Conservation (phyloP, 192 early-diverging fungal genomes). For the Entomortierella beljakovae region DNA sequence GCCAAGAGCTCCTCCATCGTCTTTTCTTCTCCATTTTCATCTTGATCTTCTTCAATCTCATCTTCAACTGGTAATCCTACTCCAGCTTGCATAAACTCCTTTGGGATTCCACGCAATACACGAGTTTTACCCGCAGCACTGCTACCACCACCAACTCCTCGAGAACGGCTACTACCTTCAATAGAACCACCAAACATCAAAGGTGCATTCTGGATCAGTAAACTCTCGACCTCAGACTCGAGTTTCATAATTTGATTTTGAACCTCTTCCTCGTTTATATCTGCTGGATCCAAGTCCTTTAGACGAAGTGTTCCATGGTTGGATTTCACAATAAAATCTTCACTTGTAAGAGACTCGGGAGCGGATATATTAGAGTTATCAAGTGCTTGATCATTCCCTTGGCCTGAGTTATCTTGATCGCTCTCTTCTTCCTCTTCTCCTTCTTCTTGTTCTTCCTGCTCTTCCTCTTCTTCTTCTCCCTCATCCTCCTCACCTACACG, state of each 20-base stretch:
- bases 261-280: slow-evolving; percentile 40
- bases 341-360: no score
- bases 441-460: background rate
- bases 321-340: background rate
- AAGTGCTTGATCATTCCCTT: background rate
- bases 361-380: no score
- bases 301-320: slow-evolving; percentile 20
- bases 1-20: slow-evolving; percentile 47
- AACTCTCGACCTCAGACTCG: slow-evolving; percentile 44
- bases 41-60: slow-evolving; percentile 5
- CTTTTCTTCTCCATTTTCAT: slow-evolving; percentile 27
- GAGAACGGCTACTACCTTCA: background rate
- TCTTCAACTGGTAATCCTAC: background rate
- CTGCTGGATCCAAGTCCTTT: slow-evolving; percentile 27
- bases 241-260: slow-evolving; percentile 40
- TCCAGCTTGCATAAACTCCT: slow-evolving; percentile 19
- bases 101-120: slow-evolving; percentile 30
- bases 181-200: slow-evolving; percentile 14
- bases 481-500: slow-evolving; percentile 51
- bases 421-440: background rate
- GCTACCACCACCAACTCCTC: slow-evolving; percentile 3
- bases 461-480: slow-evolving; percentile 33
- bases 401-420: background rate
- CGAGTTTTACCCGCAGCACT: slow-evolving; percentile 22
- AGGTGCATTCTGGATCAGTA: slow-evolving; percentile 25